Evolutionary conservation across 306 rosid genomes (phyloP), one percentile per base, ranked within the genome.

Genomic region (Dicorynia guianensis): DNA sequence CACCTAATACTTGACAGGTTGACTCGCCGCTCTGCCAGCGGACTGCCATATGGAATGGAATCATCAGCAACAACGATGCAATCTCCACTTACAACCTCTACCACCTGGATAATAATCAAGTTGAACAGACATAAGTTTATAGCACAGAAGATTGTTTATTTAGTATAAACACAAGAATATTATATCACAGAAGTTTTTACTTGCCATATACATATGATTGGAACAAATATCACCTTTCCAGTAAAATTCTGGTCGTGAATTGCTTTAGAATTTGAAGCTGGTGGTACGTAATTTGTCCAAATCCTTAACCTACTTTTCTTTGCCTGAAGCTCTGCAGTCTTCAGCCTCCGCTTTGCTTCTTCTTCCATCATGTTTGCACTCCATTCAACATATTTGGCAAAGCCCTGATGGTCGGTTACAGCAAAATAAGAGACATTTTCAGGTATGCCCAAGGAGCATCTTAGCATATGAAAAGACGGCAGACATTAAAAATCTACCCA

Each of bases 281-380:
- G 97, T 55, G 96, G 92, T 20, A 88, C 83, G 34, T 92, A 92
- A 81, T 89, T 92, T 4, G 93, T 87, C 97, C 97, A 92, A 66
- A 88, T 66, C 80, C 63, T 89, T 72, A 89, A 43, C 78, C 89
- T 87, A 71, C 43, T 76, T 89, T 89, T 92, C 89, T 89, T 92
- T 38, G 96, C 91, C 80, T 86, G 78, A 60, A 92, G 96, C 76
- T 92, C 96, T 63, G 90, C 84, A 80, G 85, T 39, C 85, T 92
- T 92, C 83, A 92, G 77, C 81, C 38, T 78, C 76, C 91, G 57
- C 76, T 92, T 92, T 20, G 89, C 86, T 33, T 92, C 93, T 63
- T 92, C 97, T 81, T 89, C 97, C 97, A 92, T 86, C 90, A 82
- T 89, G 61, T 86, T 89, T 14, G 96, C 97, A 72, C 97, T 92